These are phyloP conservation scores for Tylopilus felleus DNA, from an alignment of 768 basidiomycete genomes.

Conservation along the genomic window DNA sequence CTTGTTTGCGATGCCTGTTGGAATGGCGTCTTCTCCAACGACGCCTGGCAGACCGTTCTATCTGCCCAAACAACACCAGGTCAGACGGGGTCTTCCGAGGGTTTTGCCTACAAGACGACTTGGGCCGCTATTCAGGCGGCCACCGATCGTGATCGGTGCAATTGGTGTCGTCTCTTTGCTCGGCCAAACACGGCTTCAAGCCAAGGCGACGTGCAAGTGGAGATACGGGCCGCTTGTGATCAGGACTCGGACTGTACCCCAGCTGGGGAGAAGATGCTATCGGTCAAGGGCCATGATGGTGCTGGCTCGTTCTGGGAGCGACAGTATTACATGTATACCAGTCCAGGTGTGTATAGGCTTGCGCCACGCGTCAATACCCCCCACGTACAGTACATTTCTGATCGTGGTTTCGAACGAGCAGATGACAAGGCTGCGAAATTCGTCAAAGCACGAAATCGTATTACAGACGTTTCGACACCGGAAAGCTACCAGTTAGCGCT, in stretches of 20 bases:
- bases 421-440: neutral
- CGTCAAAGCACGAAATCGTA: conserved; percentile 1
- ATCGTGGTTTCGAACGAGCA: neutral
- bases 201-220: neutral
- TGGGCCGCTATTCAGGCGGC: neutral
- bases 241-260: neutral
- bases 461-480: neutral
- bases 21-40: neutral
- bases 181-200: neutral
- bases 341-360: neutral
- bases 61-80: neutral
- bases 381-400: neutral
- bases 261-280: neutral
- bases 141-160: neutral
- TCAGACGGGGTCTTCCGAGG: neutral
- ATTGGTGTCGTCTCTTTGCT: neutral
- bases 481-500: neutral
- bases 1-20: conserved; percentile 1
- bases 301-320: neutral
- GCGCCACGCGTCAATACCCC: neutral
- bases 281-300: neutral
- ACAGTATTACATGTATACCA: conserved; percentile 1
- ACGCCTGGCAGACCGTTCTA: neutral
- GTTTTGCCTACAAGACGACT: neutral
- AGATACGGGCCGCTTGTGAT: neutral